Base-by-base conservation (phyloP, 768 basidiomycete species). In the Daedaleopsis sinensis region DNA sequence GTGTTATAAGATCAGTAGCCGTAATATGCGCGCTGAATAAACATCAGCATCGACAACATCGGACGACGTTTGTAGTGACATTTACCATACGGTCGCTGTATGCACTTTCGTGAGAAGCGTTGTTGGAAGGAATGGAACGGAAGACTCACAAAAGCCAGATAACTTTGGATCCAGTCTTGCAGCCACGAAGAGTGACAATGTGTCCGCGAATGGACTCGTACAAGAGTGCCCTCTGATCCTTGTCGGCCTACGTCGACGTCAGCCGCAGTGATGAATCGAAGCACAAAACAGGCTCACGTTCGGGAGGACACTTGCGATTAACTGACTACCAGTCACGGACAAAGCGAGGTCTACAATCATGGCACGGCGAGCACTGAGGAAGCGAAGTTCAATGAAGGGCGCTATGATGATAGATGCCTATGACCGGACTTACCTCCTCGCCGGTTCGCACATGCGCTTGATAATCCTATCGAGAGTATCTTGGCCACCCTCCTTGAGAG, bases 101-200 rank as follows among this genome's bases (percentile, higher is more conserved):
- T 27, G 21, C n/a, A 37, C 21, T 32, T 56, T 16, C 60, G 51
- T 47, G 36, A 43, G 43, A 24, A 27, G n/a, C n/a, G n/a, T 16
- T 53, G 11, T 15, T 19, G 8, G 5, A 13, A 37, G 16, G 11
- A 23, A 23, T 12, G n/a, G 47, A 21, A 36, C 11, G 2, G 19
- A 63, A 36, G 3, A 73, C 82, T 51, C 71, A 84, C 82, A 94
- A 94, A 52, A 94, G 80, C 93, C 93, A 94, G 70, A 94, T 94
- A 69, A 94, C 91, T 71, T 93, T 93, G 1, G 92, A 93, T 27
- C 93, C 93, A 1, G 93, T 93, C 80, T 94, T 94, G 71, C 91
- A 93, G 21, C 93, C 93, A 39, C 93, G 84, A n/a, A 94, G 79
- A 32, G 92, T 94, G 50, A 94, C 92, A 65, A 94, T 93, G 69